A percentile compares a stretch with the other conserved stretches of the same genome.
These are phyloP conservation scores for Coix lacrymajobi DNA, from an alignment of 176 grass and related monocot genomes.

Conservation along the genomic window DNA sequence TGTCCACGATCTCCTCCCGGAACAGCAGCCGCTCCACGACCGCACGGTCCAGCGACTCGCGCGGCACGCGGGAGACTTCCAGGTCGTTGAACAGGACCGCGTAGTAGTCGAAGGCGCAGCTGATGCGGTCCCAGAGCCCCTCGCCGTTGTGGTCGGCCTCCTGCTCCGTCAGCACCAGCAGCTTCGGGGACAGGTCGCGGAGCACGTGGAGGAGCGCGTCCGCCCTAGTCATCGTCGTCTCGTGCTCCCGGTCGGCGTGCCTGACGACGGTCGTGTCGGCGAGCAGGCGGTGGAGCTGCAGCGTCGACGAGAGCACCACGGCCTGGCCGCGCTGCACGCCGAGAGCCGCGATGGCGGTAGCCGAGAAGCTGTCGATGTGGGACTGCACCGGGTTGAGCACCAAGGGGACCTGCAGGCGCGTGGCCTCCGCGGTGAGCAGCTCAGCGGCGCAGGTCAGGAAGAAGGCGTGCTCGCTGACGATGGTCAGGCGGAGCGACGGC, in stretches of 20 bases:
- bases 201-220: slow-evolving; percentile 46
- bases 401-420: not conserved
- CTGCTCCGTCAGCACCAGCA: slow-evolving; percentile 65
- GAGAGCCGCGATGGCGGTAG: not conserved
- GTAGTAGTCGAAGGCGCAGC: slow-evolving; percentile 49
- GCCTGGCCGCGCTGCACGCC: not conserved
- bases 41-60: slow-evolving; percentile 27
- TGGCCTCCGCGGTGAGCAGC: not conserved
- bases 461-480: slow-evolving; percentile 22
- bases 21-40: slow-evolving; percentile 40
- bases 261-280: not conserved
- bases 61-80: slow-evolving; percentile 6
- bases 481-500: slow-evolving; percentile 28
- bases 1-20: slow-evolving; percentile 54
- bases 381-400: not conserved
- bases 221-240: not conserved
- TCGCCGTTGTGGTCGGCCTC: slow-evolving; percentile 56
- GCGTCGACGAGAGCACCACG: not conserved
- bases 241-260: not conserved
- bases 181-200: slow-evolving; percentile 34
- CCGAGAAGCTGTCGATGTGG: not conserved
- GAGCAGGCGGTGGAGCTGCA: not conserved
- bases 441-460: not conserved
- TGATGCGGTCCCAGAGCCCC: slow-evolving; percentile 23
- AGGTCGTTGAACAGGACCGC: slow-evolving; percentile 43